Base-by-base conservation (phyloP, 2,329 filamentous ascomycete genomes). In the Fusarium pseudoanthophilum region DNA sequence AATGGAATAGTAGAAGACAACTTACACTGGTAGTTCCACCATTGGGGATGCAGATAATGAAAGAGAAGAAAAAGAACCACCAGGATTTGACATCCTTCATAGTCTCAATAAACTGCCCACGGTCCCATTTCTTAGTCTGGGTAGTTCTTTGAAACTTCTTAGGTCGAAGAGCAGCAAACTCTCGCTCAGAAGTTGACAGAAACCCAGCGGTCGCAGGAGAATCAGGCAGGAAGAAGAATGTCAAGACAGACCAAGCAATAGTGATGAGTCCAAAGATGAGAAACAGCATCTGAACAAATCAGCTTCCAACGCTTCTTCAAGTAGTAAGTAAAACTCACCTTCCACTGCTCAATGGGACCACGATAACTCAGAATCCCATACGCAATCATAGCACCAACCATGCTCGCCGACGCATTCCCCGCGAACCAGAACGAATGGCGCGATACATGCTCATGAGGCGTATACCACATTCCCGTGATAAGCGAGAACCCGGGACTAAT, bases 111-210 rank as follows among this genome's bases (percentile, higher is more conserved):
- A 67, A 67, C 21, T 67, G 64, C 0, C 9, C 5, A 0, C 64
- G 52, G 6, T 67, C 34, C 64, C 64, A 67, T 18, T 67, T 67
- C 45, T 60, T 67, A 0, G 64, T 67, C 34, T 67, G 64, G 2
- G 64, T 67, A n/a, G 64, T 67, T 32, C 62, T 24, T 21, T 67
- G 64, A 28, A 67, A 67, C 18, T 67, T 67, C n/a, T 67, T 67
- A 0, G 64, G 64, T 16, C 64, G 21, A 0, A 67, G 37, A 11
- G 64, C 49, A 4, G 52, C 64, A 20, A 67, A 67, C 13, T 67
- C 64, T 7, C 64, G 39, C 9, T 67, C 64, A 11, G 64, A 67
- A 21, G 52, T 40, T 3, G 52, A 45, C 4, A 67, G 16, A 11
- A 67, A 67, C 1, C 49, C 37, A 18, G 64, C 64, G 0, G 62